phyloP scores from a whole-genome alignment of 2,329 filamentous ascomycete species.

The Talaromyces sp. region DNA sequence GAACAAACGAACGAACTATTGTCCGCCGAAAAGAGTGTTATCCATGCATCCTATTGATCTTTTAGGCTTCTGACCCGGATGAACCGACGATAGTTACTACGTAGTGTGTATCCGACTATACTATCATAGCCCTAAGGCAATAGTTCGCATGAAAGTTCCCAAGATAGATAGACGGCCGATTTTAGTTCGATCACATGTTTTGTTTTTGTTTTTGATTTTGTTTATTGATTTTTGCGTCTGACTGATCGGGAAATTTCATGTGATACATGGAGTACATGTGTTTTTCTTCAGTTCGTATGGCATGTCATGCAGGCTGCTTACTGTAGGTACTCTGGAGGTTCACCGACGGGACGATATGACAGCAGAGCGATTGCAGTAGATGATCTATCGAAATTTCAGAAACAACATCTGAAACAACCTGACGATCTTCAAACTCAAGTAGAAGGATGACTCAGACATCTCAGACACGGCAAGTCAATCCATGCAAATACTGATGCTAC shows the following conservation, averaged over 20 bases:
- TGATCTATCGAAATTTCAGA: constrained; percentile 1
- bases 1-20: not conserved
- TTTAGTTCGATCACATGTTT: not conserved
- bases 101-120: not conserved
- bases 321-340: not conserved
- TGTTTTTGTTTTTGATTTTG: not conserved
- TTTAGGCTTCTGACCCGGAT: not conserved
- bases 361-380: not conserved
- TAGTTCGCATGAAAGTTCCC: constrained; percentile 1
- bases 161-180: constrained; percentile 4
- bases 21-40: not conserved
- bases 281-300: not conserved
- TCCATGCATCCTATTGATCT: not conserved
- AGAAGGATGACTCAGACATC: not conserved
- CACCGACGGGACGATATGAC: not conserved
- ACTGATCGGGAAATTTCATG: not conserved
- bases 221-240: not conserved
- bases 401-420: not conserved
- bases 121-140: not conserved
- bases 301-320: not conserved
- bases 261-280: not conserved
- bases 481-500: not conserved
- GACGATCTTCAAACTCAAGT: not conserved
- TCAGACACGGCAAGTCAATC: not conserved
- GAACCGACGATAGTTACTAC: not conserved